Evolutionary conservation across 2,329 filamentous ascomycete species (phyloP).

Genomic region (Periglandula ipomoeae): DNA sequence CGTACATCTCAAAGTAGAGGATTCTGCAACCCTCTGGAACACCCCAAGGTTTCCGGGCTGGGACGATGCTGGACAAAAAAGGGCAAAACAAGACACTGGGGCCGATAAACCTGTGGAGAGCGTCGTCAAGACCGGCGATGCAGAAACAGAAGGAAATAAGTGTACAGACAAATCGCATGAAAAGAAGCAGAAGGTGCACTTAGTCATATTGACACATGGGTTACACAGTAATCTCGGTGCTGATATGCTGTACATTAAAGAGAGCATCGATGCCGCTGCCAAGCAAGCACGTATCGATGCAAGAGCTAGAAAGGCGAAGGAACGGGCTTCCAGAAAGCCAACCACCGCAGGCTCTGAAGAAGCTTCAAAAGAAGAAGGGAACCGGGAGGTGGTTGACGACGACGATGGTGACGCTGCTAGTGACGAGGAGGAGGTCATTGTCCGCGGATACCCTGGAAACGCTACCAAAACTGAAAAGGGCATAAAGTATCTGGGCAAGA

Average conservation of each 20-base stretch:
- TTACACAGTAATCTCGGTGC: slow-evolving; percentile 91
- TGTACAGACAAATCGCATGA: slow-evolving; percentile 16
- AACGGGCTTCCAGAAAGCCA: slow-evolving; percentile 26
- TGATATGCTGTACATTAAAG: slow-evolving; percentile 95
- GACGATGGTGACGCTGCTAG: slow-evolving; percentile 44
- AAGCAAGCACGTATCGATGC: slow-evolving; percentile 64
- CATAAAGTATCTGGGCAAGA: slow-evolving; percentile 94
- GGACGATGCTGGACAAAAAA: slow-evolving; percentile 32
- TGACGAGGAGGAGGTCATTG: slow-evolving; percentile 77
- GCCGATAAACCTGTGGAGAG: slow-evolving; percentile 25
- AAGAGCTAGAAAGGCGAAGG: slow-evolving; percentile 47
- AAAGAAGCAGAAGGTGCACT: slow-evolving; percentile 71
- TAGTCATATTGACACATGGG: slow-evolving; percentile 89
- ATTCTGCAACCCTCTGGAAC: slow-evolving; percentile 87
- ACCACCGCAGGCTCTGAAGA: slow-evolving; percentile 8
- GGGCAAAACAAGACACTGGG: slow-evolving; percentile 13
- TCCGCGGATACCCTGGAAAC: slow-evolving; percentile 83
- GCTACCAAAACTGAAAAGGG: slow-evolving; percentile 85
- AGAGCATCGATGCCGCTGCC: slow-evolving; percentile 83
- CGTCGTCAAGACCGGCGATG: slow-evolving; percentile 22
- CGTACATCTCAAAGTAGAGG: slow-evolving; percentile 69
- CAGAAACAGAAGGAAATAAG: slow-evolving; percentile 17
- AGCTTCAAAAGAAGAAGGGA: slow-evolving; percentile 4
- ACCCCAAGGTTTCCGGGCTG: slow-evolving; percentile 71
- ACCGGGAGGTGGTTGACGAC: slow-evolving; percentile 15